Conservation (phyloP, 176 grass and related monocot genomes). For the Oryza officinalis region DNA sequence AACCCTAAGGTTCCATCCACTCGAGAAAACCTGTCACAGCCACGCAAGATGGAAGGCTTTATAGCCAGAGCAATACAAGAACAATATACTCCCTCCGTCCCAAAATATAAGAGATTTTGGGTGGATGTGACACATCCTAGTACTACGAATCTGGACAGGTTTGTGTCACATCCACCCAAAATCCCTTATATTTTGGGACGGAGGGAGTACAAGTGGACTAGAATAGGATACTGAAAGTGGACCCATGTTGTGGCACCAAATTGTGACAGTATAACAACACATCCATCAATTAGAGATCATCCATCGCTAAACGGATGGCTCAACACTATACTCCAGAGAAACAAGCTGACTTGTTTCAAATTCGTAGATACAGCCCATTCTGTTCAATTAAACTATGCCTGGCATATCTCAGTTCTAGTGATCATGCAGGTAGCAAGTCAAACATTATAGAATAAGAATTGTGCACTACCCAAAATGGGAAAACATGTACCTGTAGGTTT, state of each 20-base stretch:
- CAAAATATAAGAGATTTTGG: too few relatives aligned
- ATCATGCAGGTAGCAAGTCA: not conserved
- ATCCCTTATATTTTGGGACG: too few relatives aligned
- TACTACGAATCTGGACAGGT: too few relatives aligned
- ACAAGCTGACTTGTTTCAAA: not conserved
- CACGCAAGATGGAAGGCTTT: not conserved
- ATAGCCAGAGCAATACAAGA: not conserved
- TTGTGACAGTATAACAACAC: not conserved
- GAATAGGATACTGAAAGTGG: not conserved
- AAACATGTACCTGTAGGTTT: slow-evolving; percentile 69
- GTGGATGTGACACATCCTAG: too few relatives aligned
- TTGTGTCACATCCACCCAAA: too few relatives aligned
- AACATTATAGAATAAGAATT: slow-evolving; percentile 3
- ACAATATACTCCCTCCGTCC: too few relatives aligned
- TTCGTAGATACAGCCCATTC: slow-evolving; percentile 9
- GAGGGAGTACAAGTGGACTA: not conserved
- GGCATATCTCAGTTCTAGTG: not conserved
- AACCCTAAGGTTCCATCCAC: not conserved
- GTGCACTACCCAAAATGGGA: not conserved
- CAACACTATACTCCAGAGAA: not conserved
- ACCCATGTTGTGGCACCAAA: not conserved
- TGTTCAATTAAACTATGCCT: slow-evolving; percentile 13
- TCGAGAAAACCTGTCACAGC: not conserved
- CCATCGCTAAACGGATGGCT: not conserved
- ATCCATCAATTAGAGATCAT: not conserved